Base-by-base conservation (phyloP, 495 filamentous ascomycete genomes). In the Annulohypoxylon maeteangense region DNA sequence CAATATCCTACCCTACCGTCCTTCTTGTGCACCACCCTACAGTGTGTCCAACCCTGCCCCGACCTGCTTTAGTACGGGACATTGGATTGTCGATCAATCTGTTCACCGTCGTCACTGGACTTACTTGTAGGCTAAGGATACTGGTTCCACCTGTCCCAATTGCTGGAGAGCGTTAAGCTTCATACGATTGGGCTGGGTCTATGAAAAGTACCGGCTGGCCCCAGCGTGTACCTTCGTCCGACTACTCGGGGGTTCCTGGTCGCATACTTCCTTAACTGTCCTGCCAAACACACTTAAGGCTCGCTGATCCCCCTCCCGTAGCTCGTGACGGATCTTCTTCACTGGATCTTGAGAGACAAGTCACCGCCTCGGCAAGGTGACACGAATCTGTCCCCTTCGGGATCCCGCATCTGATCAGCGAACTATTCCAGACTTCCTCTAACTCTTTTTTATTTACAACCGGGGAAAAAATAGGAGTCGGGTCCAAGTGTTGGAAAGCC, bases 241-340 rank as follows among this genome's bases (percentile, higher is more conserved):
- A 67, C 65, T 67, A 65, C 70, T 74, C 61, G 68, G 74, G 74
- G 68, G 66, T 76, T 78, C 73, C 76, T 78, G 64, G 74, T 75
- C 74, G 75, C 77, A 80, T 78, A 71, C 77, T 80, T 78, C 68
- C 54, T 58, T 40, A 72, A 66, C 62, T 63, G 69, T 70, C 65
- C 77, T 78, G 77, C 76, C 80, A 78, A 78, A 79, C 80, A 84
- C 84, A 91, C 89, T 89, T 91, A 92, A 91, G 88, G 86, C 86
- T 85, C 88, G 90, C 88, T 90, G 89, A 92, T 92, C 90, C 88
- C 86, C 84, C 86, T 85, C 86, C 76, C 74, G 72, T 78, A 78
- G 79, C 78, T 75, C 75, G 79, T 71, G 76, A 80, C 73, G 71
- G 78, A 82, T 81, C 81, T 81, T 80, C 79, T 66, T 76, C 75